Evolutionary conservation across 768 basidiomycete genomes (phyloP), one percentile per base, ranked within the genome.

Genomic region (Collybia nuda): DNA sequence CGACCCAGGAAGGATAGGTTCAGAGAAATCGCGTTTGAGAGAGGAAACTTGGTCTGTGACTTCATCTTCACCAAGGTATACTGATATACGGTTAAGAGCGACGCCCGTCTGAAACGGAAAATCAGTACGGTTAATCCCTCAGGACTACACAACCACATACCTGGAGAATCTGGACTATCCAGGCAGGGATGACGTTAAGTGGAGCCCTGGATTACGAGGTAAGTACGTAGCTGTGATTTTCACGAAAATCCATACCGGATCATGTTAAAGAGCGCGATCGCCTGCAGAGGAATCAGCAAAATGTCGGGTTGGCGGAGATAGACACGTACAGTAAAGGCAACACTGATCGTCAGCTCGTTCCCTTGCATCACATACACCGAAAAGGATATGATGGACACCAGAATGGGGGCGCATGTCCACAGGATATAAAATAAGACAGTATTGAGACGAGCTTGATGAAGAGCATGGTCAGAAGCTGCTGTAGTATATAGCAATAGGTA

Each of bases 181-280:
- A 93, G 6, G 81, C 72, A 0, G 93, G 93, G 42, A 96, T 84
- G 23, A 89, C 78, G 57, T 90, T 90, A 40, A 94, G 70, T 0
- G 93, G 92, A 17, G 74, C 63, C 26, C 86, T 84, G 46, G 39
- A 4, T 46, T 36, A 40, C 29, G 38, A 5, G 44, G 28, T 48
- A 21, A 47, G 23, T 38, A 21, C 44, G 6, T 4, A 15, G 5
- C 2, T 15, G 17, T 3, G 17, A 11, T 43, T 40, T 35, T 18
- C 21, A 23, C 37, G 23, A 15, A 53, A 29, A 37, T 39, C 21
- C 70, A n/a, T 57, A 84, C 78, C 83, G 78, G 59, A 97, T 76
- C 93, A 97, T 93, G 40, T 76, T 76, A 67, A 96, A 96, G 38
- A 96, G 66, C 0, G 91, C 81, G 29, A 97, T 88, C 0, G 92